Evolutionary conservation across 1,139 yeast genomes (phyloP).

Genomic region (Sugiyamaella xylanicola): DNA sequence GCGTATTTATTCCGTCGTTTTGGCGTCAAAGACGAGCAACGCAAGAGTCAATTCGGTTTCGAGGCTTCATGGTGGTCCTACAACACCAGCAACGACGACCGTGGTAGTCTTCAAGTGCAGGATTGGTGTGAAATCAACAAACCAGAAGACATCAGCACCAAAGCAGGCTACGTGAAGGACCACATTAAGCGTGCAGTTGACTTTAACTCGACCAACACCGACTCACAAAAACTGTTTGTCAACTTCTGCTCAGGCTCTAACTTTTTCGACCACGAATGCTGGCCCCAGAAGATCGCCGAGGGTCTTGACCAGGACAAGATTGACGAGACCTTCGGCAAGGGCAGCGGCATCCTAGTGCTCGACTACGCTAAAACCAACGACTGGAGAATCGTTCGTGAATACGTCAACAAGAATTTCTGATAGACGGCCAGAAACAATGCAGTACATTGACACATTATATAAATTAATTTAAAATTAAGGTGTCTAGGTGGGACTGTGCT

Average conservation of each 20-base stretch:
- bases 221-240: slow-evolving; percentile 54
- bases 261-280: slow-evolving; percentile 68
- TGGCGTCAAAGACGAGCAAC: slow-evolving; percentile 55
- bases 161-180: slow-evolving; percentile 59
- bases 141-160: slow-evolving; percentile 57
- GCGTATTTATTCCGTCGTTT: slow-evolving; percentile 69
- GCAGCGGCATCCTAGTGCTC: slow-evolving; percentile 60
- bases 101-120: slow-evolving; percentile 66
- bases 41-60: slow-evolving; percentile 54
- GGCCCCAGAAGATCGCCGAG: slow-evolving; percentile 71
- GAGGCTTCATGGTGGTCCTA: slow-evolving; percentile 70
- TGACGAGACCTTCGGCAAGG: slow-evolving; percentile 54
- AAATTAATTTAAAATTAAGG: too few species aligned
- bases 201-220: slow-evolving; percentile 50
- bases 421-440: too few species aligned
- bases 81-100: slow-evolving; percentile 66
- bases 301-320: slow-evolving; percentile 49
- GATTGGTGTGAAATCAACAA: slow-evolving; percentile 69
- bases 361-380: slow-evolving; percentile 67
- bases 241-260: slow-evolving; percentile 78
- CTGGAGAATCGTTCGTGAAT: slow-evolving; percentile 58
- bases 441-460: too few species aligned
- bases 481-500: too few species aligned
- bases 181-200: slow-evolving; percentile 57
- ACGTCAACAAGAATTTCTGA: slow-evolving; percentile 58